A percentile compares a stretch with the other conserved stretches of the same genome.
phyloP scores from a whole-genome alignment of 2,329 filamentous ascomycete species.

The Colletotrichum theobromicola region DNA sequence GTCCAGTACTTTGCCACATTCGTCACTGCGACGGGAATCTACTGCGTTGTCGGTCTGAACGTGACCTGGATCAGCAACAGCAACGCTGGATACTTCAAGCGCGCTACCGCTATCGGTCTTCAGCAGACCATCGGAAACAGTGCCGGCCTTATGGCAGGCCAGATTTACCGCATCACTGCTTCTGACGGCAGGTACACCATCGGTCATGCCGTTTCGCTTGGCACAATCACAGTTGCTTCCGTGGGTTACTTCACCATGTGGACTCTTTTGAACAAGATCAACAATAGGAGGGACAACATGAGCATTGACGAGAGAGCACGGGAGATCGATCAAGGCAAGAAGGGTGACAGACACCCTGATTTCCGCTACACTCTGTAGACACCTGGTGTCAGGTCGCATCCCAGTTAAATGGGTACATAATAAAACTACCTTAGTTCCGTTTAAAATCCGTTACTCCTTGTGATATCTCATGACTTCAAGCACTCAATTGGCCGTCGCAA shows the following conservation, averaged over 20 bases:
- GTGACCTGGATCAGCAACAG: slow-evolving; percentile 52
- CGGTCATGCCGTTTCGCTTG: slow-evolving; percentile 13
- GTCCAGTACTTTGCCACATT: slow-evolving; percentile 15
- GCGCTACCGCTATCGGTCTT: slow-evolving; percentile 50
- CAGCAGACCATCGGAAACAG: slow-evolving; percentile 39
- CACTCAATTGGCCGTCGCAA: background rate
- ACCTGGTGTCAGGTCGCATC: background rate
- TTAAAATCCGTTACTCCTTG: background rate
- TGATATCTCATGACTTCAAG: background rate
- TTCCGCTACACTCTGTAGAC: slow-evolving; percentile 14
- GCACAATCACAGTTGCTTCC: slow-evolving; percentile 12
- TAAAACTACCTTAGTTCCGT: background rate
- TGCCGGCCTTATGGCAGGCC: slow-evolving; percentile 47
- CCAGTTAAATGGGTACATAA: background rate
- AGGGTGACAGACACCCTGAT: slow-evolving; percentile 15
- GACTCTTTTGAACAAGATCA: background rate
- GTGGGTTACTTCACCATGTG: slow-evolving; percentile 10
- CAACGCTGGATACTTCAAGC: slow-evolving; percentile 48
- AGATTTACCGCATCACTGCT: slow-evolving; percentile 31
- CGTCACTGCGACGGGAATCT: background rate
- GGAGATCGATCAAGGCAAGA: slow-evolving; percentile 11
- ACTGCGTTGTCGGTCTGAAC: slow-evolving; percentile 41
- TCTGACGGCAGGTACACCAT: slow-evolving; percentile 13
- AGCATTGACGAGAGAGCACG: slow-evolving; percentile 11
- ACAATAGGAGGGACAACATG: slow-evolving; percentile 8